These are phyloP conservation scores for Beta macrorhiza DNA, from an alignment of 179 eudicot species.

Conservation along the genomic window DNA sequence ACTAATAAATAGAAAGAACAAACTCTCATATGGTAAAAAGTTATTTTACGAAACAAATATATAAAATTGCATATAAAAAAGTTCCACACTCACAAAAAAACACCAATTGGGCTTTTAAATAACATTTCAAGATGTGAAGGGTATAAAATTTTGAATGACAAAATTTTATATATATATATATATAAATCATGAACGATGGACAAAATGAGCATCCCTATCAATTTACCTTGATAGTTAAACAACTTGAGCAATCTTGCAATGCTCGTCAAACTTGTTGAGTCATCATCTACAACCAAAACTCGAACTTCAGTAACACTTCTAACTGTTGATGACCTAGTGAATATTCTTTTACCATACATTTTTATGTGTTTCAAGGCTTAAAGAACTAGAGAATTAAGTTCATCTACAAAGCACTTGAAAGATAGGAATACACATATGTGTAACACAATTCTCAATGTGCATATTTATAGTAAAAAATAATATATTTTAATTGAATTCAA, in stretches of 20 bases:
- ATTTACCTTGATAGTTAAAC: slow-evolving; percentile 26
- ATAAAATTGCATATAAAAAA: too few species aligned
- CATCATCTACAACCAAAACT: slow-evolving; percentile 29
- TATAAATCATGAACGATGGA: too few species aligned
- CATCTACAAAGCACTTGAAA: not conserved
- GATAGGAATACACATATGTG: not conserved
- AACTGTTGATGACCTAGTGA: not conserved
- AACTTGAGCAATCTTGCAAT: slow-evolving; percentile 12
- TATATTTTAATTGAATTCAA: not conserved
- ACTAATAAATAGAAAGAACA: too few species aligned
- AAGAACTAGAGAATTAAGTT: not conserved
- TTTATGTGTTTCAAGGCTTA: not conserved
- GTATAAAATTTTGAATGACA: too few species aligned
- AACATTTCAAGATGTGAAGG: not conserved
- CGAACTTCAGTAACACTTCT: not conserved
- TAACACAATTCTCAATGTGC: not conserved
- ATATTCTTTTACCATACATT: not conserved
- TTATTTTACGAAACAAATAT: too few species aligned
- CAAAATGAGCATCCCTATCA: not conserved
- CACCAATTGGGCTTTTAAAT: not conserved
- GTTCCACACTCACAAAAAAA: too few species aligned
- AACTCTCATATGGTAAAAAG: not conserved
- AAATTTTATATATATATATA: too few species aligned
- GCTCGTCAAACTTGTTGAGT: slow-evolving; percentile 14
- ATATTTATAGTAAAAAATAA: not conserved